phyloP scores from a whole-genome alignment of 1,284 basidiomycete genomes.

The Ustilago crameri region DNA sequence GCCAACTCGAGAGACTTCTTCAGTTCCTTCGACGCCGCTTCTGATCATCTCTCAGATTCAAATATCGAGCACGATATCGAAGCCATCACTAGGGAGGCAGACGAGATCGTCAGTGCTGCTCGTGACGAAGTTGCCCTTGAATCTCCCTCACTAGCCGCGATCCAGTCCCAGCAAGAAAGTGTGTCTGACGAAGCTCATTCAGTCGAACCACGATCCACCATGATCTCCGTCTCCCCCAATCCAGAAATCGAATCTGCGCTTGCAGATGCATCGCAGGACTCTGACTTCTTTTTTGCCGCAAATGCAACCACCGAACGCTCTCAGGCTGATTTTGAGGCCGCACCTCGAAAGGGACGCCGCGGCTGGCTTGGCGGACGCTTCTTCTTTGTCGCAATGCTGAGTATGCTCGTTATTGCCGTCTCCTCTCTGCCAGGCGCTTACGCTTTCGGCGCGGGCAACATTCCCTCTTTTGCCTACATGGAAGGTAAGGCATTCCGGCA shows the following conservation, averaged over 20 bases:
- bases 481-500: conserved; percentile 63
- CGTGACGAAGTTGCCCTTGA: conserved; percentile 41
- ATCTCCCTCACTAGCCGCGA: not conserved
- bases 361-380: conserved; percentile 33
- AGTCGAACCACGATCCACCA: conserved; percentile 9
- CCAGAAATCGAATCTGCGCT: conserved; percentile 35
- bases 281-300: conserved; percentile 7
- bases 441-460: conserved; percentile 63
- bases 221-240: conserved; percentile 11
- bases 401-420: conserved; percentile 38
- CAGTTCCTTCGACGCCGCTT: conserved; percentile 18
- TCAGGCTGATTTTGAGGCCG: not conserved
- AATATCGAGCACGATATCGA: conserved; percentile 23
- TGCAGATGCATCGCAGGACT: conserved; percentile 39
- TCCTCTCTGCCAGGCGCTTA: conserved; percentile 41
- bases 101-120: conserved; percentile 33
- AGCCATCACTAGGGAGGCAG: conserved; percentile 25
- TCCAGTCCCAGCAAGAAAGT: too few relatives aligned
- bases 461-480: conserved; percentile 56
- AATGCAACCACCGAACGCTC: conserved; percentile 1
- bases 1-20: not conserved
- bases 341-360: conserved; percentile 19
- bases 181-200: not conserved
- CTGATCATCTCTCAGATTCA: conserved; percentile 24
- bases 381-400: conserved; percentile 44